Evolutionary conservation across 306 rosid genomes (phyloP).

Genomic region (Cucurbita maxima): DNA sequence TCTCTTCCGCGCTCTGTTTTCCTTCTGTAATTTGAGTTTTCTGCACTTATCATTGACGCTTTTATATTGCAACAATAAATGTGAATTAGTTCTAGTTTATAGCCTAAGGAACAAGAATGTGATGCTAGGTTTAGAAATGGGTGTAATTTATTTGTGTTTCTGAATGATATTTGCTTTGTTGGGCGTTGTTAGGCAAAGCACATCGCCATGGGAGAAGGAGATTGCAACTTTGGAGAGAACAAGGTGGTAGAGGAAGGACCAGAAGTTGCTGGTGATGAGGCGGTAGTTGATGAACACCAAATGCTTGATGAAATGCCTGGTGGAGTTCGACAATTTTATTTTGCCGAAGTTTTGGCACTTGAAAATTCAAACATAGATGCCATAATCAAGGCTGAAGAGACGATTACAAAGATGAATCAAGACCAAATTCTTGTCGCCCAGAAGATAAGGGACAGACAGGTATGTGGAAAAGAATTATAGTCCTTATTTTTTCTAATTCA

Average conservation of each 20-base stretch:
- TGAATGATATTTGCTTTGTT: neutral
- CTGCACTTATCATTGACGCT: neutral
- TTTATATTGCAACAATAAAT: neutral
- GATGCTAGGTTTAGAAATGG: neutral
- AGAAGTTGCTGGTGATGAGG: neutral
- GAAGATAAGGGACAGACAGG: conserved; percentile 1
- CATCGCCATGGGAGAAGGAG: conserved; percentile 1
- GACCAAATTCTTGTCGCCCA: neutral
- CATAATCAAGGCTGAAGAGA: conserved; percentile 4
- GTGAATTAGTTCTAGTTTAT: neutral
- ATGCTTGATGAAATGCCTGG: conserved; percentile 1
- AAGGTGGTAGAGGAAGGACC: neutral
- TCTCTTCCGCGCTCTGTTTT: neutral
- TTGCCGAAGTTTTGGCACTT: conserved; percentile 4
- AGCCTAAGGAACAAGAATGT: neutral
- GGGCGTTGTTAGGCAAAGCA: neutral
- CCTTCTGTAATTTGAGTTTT: neutral
- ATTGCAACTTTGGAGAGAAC: neutral
- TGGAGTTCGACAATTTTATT: conserved; percentile 4
- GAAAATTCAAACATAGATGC: neutral
- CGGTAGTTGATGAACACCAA: neutral
- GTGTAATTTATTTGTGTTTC: neutral
- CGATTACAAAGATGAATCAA: neutral
- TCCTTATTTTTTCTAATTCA: neutral
- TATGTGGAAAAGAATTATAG: neutral